A percentile compares a stretch with the other conserved stretches of the same genome.
phyloP scores from a whole-genome alignment of 805 yeast genomes.

The Cephaloascus albidus region DNA sequence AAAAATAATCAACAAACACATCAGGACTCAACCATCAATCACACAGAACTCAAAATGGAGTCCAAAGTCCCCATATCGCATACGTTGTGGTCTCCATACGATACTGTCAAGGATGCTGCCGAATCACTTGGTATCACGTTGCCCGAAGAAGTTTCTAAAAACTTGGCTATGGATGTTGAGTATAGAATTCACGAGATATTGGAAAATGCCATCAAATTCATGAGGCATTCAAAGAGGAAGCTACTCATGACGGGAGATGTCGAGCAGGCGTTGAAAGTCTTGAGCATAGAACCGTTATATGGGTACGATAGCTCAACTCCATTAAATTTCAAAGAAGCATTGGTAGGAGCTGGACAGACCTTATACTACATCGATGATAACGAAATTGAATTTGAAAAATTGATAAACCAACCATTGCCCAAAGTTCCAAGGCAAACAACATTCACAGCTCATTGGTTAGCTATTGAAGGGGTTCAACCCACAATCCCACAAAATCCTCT shows the following conservation, averaged over 20 bases:
- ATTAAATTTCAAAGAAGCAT: slow-evolving; percentile 74
- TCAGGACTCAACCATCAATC: no score
- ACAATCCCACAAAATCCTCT: slow-evolving; percentile 95
- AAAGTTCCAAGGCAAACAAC: slow-evolving; percentile 89
- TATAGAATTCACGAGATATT: slow-evolving; percentile 91
- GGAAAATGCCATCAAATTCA: slow-evolving; percentile 92
- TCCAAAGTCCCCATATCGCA: slow-evolving; percentile 59
- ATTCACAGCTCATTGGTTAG: slow-evolving; percentile 95
- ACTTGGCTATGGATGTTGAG: slow-evolving; percentile 98
- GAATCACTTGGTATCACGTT: slow-evolving; percentile 80
- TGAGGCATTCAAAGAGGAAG: slow-evolving; percentile 87
- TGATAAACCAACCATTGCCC: slow-evolving; percentile 90
- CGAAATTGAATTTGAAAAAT: slow-evolving; percentile 87
- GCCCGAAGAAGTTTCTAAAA: slow-evolving; percentile 88
- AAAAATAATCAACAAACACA: no score
- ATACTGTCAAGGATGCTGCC: slow-evolving; percentile 93
- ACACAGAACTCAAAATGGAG: not conserved
- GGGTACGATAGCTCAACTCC: slow-evolving; percentile 74
- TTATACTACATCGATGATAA: slow-evolving; percentile 87
- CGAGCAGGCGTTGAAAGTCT: slow-evolving; percentile 67
- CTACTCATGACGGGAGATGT: slow-evolving; percentile 76
- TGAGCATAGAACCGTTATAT: slow-evolving; percentile 90
- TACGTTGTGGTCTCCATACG: slow-evolving; percentile 95
- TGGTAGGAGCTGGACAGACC: slow-evolving; percentile 87
- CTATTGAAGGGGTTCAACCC: slow-evolving; percentile 98